These are phyloP conservation scores for Adansonia digitata DNA, from an alignment of 345 rosid genomes.

Conservation along the genomic window DNA sequence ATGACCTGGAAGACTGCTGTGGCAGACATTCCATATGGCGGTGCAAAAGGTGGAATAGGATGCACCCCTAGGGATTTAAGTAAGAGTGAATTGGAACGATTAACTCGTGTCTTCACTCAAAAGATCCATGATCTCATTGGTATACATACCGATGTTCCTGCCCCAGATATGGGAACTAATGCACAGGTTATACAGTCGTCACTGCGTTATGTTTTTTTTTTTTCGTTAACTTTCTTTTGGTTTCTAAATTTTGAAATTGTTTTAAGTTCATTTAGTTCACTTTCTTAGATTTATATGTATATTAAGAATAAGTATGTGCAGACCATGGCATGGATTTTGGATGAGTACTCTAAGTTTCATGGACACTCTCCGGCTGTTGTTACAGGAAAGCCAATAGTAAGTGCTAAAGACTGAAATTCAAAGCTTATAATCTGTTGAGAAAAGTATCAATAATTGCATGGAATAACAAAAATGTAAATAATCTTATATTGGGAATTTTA, in stretches of 20 bases:
- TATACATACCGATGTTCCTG: slow-evolving; percentile 86
- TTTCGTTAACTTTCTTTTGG: neutral
- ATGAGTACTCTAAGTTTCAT: slow-evolving; percentile 93
- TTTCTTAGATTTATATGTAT: neutral
- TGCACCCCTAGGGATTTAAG: slow-evolving; percentile 68
- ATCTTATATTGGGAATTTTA: slow-evolving; percentile 22
- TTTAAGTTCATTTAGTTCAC: neutral
- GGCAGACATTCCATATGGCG: slow-evolving; percentile 91
- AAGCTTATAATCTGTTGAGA: slow-evolving; percentile 3
- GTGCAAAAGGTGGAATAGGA: slow-evolving; percentile 97
- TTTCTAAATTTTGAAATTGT: neutral
- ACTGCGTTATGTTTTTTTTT: neutral
- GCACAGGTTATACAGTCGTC: slow-evolving; percentile 47
- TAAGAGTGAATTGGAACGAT: slow-evolving; percentile 71
- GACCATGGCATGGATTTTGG: slow-evolving; percentile 98
- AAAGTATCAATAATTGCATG: neutral
- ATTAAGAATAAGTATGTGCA: slow-evolving; percentile 15
- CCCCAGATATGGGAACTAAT: slow-evolving; percentile 96
- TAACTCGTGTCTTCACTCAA: slow-evolving; percentile 95
- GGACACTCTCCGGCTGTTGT: slow-evolving; percentile 96
- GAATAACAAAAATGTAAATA: neutral
- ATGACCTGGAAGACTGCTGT: slow-evolving; percentile 99
- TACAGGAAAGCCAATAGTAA: slow-evolving; percentile 87
- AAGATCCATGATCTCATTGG: slow-evolving; percentile 97
- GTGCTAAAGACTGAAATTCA: slow-evolving; percentile 9